Conservation (phyloP, 768 basidiomycete species). For the Sporobolomyces pararoseus region DNA sequence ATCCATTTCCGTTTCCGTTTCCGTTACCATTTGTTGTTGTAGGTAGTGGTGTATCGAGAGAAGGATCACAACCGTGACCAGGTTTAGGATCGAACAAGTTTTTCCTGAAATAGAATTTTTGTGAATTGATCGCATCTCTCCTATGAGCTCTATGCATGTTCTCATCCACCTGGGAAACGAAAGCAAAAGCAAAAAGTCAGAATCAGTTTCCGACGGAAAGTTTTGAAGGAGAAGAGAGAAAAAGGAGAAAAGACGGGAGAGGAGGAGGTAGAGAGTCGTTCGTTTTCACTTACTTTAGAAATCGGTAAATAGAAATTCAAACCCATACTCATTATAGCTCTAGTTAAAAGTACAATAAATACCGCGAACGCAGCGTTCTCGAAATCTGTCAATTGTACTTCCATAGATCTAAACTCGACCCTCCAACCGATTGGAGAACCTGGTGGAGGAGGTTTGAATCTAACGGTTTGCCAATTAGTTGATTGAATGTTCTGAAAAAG, state of each 20-base stretch:
- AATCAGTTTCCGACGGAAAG: no score
- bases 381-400: constrained; percentile 97
- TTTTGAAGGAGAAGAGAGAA: no score
- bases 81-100: constrained; percentile 59
- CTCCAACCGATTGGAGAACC: constrained; percentile 93
- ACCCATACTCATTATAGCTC: constrained; percentile 85
- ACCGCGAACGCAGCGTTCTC: constrained; percentile 97
- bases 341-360: constrained; percentile 87
- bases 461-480: constrained; percentile 97
- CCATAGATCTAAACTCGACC: constrained; percentile 98
- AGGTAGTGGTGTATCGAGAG: constrained; percentile 31
- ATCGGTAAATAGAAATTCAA: constrained; percentile 96
- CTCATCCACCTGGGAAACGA: constrained; percentile 72
- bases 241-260: no score
- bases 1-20: constrained; percentile 9
- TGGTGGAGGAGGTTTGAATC: constrained; percentile 96
- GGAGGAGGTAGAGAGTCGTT: no score
- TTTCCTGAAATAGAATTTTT: constrained; percentile 86
- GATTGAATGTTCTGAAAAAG: constrained; percentile 98
- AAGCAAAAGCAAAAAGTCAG: no score
- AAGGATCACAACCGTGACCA: constrained; percentile 26
- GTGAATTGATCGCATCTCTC: constrained; percentile 67
- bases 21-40: constrained; percentile 45
- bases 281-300: constrained; percentile 79
- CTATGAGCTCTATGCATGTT: constrained; percentile 90